Evolutionary conservation across 2,329 filamentous ascomycete genomes (phyloP), one percentile per base, ranked within the genome.

Genomic region (Purpureocillium lavendulum): DNA sequence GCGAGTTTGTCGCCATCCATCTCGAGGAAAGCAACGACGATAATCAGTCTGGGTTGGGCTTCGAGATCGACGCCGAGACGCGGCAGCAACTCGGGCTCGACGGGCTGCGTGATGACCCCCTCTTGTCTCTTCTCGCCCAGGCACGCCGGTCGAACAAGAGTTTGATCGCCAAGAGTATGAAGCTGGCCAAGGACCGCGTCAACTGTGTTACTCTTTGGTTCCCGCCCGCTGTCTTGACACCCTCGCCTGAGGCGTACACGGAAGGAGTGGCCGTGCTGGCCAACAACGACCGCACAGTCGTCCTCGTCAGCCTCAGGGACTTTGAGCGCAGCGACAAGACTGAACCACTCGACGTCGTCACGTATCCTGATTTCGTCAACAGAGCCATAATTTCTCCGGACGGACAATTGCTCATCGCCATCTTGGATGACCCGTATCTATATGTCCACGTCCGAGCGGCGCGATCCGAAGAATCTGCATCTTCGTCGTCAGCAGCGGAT

Each of bases 331-430:
- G 57, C 33, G 60, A 65, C 13, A 59, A 60, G 35, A 59, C 61
- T 12, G 70, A 84, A 43, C 70, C 83, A 29, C 64, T 94, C 16
- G 79, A 85, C 40, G 73, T 80, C 33, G 66, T 96, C 39, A 71
- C 76, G 4, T 82, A 94, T 47, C 82, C 85, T 5, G 84, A 90
- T 55, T 84, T 81, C 47, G 90, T 97, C 66, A 98, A 98, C 53
- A 87, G 94, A 54, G 87, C 89, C 28, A 78, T 89, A n/a, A 82
- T 98, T 38, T 96, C 90, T 7, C 92, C 90, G 0, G 84, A 96
- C 56, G 90, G 89, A 1, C 75, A 73, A 15, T 64, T 90, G 10
- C 70, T 97, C 15, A 74, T 89, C 6, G 86, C 88, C 2, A 85
- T 97, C 33, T 85, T 90, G 31, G 92, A 98, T 56, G 84, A 89